Evolutionary conservation across 768 basidiomycete species (phyloP), one percentile per base, ranked within the genome.

Genomic region (Tubosaeta brunneosetosa): DNA sequence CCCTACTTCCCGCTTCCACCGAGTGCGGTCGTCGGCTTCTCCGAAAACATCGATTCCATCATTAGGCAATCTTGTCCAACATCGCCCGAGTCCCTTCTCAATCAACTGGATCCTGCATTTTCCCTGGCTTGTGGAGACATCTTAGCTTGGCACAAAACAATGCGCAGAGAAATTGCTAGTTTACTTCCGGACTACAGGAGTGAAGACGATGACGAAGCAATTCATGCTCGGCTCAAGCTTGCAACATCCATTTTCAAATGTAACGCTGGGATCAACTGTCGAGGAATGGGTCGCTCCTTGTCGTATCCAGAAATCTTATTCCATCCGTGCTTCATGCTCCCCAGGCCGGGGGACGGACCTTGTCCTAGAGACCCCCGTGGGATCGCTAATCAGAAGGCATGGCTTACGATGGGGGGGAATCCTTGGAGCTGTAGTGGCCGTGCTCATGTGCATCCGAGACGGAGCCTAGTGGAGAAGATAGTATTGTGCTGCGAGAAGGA

Each of bases 211-310:
- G 62, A 56, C n/a, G 50, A 57, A 49, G 34, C 43, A 26, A 44
- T 60, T n/a, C 49, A 52, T 44, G 44, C 58, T 26, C 62, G 13
- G 16, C 68, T 66, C 44, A 63, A 51, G 32, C 64, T 68, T 47
- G 64, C 68, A 25, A 55, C 65, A 2, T 69, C 66, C 31, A 49
- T 68, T 37, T 68, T 68, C 33, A 50, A 49, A 3, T 68, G 66
- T 27, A 61, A 49, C 8, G 27, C 49, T 43, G 48, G 56, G 26
- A 50, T 43, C 19, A 47, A 47, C 12, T 61, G 65, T 52, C 56
- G 52, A 37, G 17, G 34, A 31, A 49, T 53, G 52, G 56, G 49
- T 31, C 57, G 50, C 33, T 31, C 55, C 9, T 41, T 66, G 46
- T 10, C 50, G 1, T 66, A 66, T 48, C 66, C 64, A 9, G 65